These are phyloP conservation scores for Metroxylon sagu DNA, from an alignment of 176 grass and related monocot genomes.

Conservation along the genomic window DNA sequence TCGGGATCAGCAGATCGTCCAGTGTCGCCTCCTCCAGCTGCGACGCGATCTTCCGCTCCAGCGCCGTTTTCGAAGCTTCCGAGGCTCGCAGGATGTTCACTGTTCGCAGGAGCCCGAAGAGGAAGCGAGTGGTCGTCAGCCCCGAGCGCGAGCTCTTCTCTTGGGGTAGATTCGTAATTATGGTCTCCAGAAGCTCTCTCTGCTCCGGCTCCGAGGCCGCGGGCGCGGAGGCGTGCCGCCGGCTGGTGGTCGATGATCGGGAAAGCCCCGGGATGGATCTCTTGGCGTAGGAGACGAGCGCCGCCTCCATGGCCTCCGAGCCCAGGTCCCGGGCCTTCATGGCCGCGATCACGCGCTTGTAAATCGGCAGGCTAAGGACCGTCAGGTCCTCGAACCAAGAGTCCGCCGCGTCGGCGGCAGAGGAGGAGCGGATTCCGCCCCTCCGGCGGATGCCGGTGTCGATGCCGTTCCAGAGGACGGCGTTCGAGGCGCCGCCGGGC, in stretches of 20 bases:
- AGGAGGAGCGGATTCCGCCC: conserved; percentile 21
- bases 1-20: conserved; percentile 81
- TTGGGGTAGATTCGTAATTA: conserved; percentile 44
- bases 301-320: conserved; percentile 51
- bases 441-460: conserved; percentile 20
- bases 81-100: conserved; percentile 59
- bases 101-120: conserved; percentile 67
- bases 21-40: conserved; percentile 58
- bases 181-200: conserved; percentile 68
- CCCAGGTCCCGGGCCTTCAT: conserved; percentile 40
- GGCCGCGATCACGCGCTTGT: conserved; percentile 70
- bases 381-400: conserved; percentile 67
- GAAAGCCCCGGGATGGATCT: conserved; percentile 77
- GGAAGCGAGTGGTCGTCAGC: conserved; percentile 47
- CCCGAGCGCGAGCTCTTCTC: conserved; percentile 36
- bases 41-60: conserved; percentile 67
- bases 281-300: conserved; percentile 68
- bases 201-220: conserved; percentile 61
- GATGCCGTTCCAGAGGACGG: conserved; percentile 30
- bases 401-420: conserved; percentile 7
- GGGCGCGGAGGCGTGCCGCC: conserved; percentile 54
- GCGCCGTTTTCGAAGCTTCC: conserved; percentile 22
- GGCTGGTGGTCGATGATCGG: conserved; percentile 28
- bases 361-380: conserved; percentile 57
- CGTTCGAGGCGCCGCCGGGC: not conserved